Evolutionary conservation across 1,284 basidiomycete genomes (phyloP).

Genomic region (Ustilago xerochloae): DNA sequence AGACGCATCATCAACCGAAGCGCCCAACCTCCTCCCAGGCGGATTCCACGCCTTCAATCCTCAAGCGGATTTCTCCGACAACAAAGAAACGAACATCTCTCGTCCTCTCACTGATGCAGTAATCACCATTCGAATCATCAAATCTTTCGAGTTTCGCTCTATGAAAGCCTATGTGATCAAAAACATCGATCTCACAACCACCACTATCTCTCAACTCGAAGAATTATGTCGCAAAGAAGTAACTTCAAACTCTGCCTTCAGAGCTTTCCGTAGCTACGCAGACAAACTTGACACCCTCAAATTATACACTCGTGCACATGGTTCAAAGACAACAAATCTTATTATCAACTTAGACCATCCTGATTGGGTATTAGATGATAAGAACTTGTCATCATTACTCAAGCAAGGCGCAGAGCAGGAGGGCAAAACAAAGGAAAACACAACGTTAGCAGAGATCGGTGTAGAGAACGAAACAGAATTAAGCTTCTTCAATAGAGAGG

Average conservation of each 20-base stretch:
- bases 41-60: slow-evolving; percentile 54
- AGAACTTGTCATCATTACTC: slow-evolving; percentile 2
- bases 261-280: slow-evolving; percentile 53
- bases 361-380: slow-evolving; percentile 60
- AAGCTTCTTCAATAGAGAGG: slow-evolving; percentile 60
- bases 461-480: slow-evolving; percentile 66
- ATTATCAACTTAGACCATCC: slow-evolving; percentile 67
- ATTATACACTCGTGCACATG: slow-evolving; percentile 92
- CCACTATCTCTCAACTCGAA: slow-evolving; percentile 82
- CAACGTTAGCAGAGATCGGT: slow-evolving; percentile 51
- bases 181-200: slow-evolving; percentile 80
- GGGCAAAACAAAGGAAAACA: slow-evolving; percentile 21
- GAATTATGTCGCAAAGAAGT: slow-evolving; percentile 74
- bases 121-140: slow-evolving; percentile 91
- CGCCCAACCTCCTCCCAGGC: slow-evolving; percentile 27
- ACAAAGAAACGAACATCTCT: slow-evolving; percentile 76
- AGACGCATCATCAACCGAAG: slow-evolving; percentile 3
- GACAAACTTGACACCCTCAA: slow-evolving; percentile 81
- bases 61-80: slow-evolving; percentile 69
- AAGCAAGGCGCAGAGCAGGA: not conserved
- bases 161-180: slow-evolving; percentile 87
- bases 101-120: slow-evolving; percentile 79
- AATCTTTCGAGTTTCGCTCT: slow-evolving; percentile 91
- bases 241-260: slow-evolving; percentile 43
- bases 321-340: slow-evolving; percentile 76